Evolutionary conservation across 805 yeast genomes (phyloP), one percentile per base, ranked within the genome.

Genomic region (Metschnikowia cerradonensis): DNA sequence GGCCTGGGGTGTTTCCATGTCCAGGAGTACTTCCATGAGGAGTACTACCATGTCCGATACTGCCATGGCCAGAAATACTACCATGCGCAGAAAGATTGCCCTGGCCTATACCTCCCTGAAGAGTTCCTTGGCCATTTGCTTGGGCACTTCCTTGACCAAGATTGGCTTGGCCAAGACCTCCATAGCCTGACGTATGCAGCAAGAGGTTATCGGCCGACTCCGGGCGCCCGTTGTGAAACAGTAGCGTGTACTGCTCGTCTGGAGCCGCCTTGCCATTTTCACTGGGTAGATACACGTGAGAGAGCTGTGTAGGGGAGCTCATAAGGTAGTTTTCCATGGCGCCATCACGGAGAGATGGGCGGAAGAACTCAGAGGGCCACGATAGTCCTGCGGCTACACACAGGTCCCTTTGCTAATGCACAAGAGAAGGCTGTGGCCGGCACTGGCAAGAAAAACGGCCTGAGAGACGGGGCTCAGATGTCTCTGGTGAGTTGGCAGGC

Each of bases 291-390:
- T 66, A 65, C 20, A 66, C 67, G 54, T 70, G 72, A 19, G 70
- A 57, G 55, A 67, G 60, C 61, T 65, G 73, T 30, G 72, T 62
- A 26, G 75, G 76, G 36, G 73, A 68, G 59, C 74, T 70, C 67
- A 71, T 63, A 45, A 71, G 65, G 55, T 59, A 71, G 57, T 69
- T 68, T 44, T 71, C 76, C 76, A 71, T 71, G 52, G 46, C 54
- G 41, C 37, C 59, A 52, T 53, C 49, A 38, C 48, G 48, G n/a
- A 34, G 41, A 35, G 26, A 31, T 11, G 36, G 37, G 14, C 30
- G 2, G 19, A 31, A 31, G 31, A 17, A 23, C 35, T n/a, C 34
- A 22, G 10, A 26, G 22, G 15, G 31, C 32, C 43, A 30, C 43
- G 17, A 40, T 26, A 26, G n/a, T 14, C 11, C 15, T 7, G 17